Conservation (phyloP, 148 eudicot genomes). For the Cornus controversa region DNA sequence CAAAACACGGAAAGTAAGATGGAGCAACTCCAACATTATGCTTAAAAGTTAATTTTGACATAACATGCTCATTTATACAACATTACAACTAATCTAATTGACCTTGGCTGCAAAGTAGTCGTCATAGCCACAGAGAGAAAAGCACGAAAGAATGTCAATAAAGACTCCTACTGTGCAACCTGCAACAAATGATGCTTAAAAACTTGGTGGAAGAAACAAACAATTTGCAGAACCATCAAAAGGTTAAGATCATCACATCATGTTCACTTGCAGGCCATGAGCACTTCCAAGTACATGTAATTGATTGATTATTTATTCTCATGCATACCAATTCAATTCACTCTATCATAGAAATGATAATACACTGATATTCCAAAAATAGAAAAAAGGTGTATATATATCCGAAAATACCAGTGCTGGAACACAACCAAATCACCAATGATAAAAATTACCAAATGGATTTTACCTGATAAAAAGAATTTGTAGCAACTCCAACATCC, state of each 20-base stretch:
- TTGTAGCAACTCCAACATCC: slow-evolving; percentile 50
- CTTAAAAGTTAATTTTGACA: not conserved
- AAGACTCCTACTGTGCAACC: not conserved
- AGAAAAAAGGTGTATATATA: not conserved
- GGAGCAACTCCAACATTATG: not conserved
- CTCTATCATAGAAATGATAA: not conserved
- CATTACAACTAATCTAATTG: not conserved
- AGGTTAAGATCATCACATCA: slow-evolving; percentile 1
- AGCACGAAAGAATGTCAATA: not conserved
- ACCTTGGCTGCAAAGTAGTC: not conserved
- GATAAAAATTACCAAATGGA: not conserved
- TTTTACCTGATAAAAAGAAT: slow-evolving; percentile 47
- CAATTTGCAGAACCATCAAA: not conserved
- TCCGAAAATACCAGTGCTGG: not conserved
- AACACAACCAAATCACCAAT: not conserved
- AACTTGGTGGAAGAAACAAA: not conserved
- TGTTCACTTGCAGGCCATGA: not conserved
- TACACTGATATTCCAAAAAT: not conserved
- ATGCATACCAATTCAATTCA: not conserved
- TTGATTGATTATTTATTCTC: not conserved
- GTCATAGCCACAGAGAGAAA: no score
- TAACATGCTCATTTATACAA: no score
- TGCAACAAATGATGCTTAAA: not conserved
- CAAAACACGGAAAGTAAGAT: not conserved
- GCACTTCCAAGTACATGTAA: not conserved